A percentile compares a stretch with the other conserved stretches of the same genome.
Evolutionary conservation across 2,329 filamentous ascomycete genomes (phyloP).

Genomic region (Lachnellula subtilissima): DNA sequence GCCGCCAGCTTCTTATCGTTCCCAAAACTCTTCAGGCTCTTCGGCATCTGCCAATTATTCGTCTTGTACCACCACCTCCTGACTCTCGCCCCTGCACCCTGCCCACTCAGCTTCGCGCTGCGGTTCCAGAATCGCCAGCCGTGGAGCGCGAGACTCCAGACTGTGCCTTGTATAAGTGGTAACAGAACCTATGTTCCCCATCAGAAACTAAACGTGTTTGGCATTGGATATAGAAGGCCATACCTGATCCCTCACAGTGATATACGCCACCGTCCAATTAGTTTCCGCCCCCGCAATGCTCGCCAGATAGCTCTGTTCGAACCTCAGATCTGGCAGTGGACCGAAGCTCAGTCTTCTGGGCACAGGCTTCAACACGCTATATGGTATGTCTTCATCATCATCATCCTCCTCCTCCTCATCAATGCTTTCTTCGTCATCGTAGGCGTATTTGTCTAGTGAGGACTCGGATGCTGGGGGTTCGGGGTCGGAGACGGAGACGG

Average conservation of each 20-base stretch:
- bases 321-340: constrained; percentile 81
- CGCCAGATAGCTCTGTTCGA: constrained; percentile 96
- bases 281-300: constrained; percentile 77
- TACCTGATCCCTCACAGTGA: constrained; percentile 88
- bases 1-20: constrained; percentile 31
- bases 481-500: constrained; percentile 43
- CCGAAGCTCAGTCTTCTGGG: constrained; percentile 51
- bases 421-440: constrained; percentile 36
- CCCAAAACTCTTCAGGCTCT: constrained; percentile 16
- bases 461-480: constrained; percentile 24
- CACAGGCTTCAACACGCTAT: constrained; percentile 54
- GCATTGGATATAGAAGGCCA: constrained; percentile 12
- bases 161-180: constrained; percentile 77
- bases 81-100: constrained; percentile 68
- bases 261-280: constrained; percentile 74
- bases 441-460: constrained; percentile 30
- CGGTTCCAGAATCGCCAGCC: constrained; percentile 92
- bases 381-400: constrained; percentile 53
- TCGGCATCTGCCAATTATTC: constrained; percentile 79
- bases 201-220: background rate
- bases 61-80: constrained; percentile 93
- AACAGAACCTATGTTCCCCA: constrained; percentile 61
- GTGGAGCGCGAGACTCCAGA: constrained; percentile 80
- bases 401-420: constrained; percentile 43
- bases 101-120: constrained; percentile 70